Evolutionary conservation across 352 stramenopile genomes (phyloP).

Genomic region (Pythium coloratum): DNA sequence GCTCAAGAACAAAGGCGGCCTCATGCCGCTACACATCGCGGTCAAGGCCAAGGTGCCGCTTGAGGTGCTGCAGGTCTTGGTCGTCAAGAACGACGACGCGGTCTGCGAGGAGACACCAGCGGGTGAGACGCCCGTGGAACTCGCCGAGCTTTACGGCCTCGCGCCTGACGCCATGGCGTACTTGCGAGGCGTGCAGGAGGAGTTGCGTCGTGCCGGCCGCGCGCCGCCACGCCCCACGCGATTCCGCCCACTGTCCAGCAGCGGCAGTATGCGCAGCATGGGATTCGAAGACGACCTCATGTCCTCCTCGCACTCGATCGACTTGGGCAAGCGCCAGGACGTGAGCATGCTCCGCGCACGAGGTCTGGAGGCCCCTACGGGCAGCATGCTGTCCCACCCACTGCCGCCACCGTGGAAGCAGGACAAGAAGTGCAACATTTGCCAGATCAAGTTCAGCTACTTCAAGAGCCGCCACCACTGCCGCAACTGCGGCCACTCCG

Average conservation of each 20-base stretch:
- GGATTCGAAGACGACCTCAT: constrained; percentile 7
- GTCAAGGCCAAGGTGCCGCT: constrained; percentile 73
- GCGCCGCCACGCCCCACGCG: constrained; percentile 47
- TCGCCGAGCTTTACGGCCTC: constrained; percentile 55
- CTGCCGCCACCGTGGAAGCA: constrained; percentile 71
- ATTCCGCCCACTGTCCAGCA: constrained; percentile 39
- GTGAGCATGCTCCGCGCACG: constrained; percentile 20
- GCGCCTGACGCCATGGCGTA: constrained; percentile 51
- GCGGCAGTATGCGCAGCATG: constrained; percentile 22
- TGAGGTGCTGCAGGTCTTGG: constrained; percentile 61
- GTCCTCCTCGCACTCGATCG: constrained; percentile 4
- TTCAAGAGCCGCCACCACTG: constrained; percentile 88
- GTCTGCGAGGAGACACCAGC: constrained; percentile 70
- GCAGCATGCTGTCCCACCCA: constrained; percentile 21
- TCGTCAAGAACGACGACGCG: constrained; percentile 43
- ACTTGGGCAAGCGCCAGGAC: constrained; percentile 10
- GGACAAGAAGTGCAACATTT: constrained; percentile 82
- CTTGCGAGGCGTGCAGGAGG: constrained; percentile 42
- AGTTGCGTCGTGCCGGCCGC: constrained; percentile 43
- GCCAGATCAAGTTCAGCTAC: constrained; percentile 84
- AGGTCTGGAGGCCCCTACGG: constrained; percentile 1
- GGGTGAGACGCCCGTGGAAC: constrained; percentile 68
- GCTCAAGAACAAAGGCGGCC: constrained; percentile 75
- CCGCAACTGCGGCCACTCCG: constrained; percentile 83
- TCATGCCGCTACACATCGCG: constrained; percentile 81